Evolutionary conservation across 1,139 yeast genomes (phyloP).

Genomic region (Geotrichum australiense): DNA sequence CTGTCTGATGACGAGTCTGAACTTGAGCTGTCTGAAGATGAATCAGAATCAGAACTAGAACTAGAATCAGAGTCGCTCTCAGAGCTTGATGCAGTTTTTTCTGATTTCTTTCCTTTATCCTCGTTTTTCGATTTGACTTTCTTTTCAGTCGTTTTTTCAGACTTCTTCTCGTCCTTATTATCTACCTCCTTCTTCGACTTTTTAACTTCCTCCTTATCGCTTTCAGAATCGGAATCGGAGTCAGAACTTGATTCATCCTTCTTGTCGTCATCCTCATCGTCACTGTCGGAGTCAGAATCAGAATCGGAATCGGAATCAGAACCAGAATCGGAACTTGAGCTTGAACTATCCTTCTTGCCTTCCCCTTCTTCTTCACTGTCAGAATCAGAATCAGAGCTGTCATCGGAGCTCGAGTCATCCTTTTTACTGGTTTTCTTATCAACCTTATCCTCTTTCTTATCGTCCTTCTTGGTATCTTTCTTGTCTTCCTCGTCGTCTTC

Average conservation of each 20-base stretch:
- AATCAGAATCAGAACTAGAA: too few species aligned
- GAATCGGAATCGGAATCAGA: not conserved
- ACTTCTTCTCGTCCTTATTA: not conserved
- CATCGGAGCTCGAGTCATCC: not conserved
- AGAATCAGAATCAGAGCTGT: not conserved
- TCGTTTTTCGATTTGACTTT: not conserved
- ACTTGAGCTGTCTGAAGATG: too few species aligned
- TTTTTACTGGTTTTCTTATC: not conserved
- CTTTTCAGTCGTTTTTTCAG: not conserved
- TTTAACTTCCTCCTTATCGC: not conserved
- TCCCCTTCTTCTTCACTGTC: not conserved
- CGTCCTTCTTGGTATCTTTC: not conserved
- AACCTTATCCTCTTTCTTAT: not conserved
- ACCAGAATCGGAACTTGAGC: not conserved
- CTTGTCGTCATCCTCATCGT: not conserved
- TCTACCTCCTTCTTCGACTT: not conserved
- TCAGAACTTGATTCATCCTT: too few species aligned
- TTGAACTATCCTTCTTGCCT: not conserved
- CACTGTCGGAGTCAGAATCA: not conserved
- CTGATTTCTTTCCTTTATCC: not conserved
- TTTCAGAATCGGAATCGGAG: too few species aligned
- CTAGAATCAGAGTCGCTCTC: not conserved
- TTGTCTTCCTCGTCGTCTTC: slow-evolving; percentile 1
- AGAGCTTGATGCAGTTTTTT: not conserved
- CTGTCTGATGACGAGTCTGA: too few species aligned